A percentile compares a stretch with the other conserved stretches of the same genome.
Evolutionary conservation across 768 basidiomycete species (phyloP).

Genomic region (Boletus patriciae): DNA sequence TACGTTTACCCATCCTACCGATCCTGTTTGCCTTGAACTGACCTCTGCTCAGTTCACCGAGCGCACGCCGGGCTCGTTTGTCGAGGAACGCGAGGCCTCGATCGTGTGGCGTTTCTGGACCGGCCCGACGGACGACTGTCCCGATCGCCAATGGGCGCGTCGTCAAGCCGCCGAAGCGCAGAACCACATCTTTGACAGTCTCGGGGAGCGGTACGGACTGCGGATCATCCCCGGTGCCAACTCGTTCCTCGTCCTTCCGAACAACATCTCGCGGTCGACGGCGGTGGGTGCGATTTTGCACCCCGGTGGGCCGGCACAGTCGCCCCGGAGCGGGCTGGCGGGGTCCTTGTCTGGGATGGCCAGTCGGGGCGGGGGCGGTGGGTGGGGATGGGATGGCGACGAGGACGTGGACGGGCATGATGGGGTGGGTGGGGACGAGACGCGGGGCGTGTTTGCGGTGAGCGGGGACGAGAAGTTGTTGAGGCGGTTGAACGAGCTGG

Average conservation of each 20-base stretch:
- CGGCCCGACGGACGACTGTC: slow-evolving; percentile 42
- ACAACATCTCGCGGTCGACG: slow-evolving; percentile 79
- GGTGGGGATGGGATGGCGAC: not conserved
- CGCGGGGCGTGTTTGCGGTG: slow-evolving; percentile 62
- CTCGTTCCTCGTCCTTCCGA: slow-evolving; percentile 80
- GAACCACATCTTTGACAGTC: slow-evolving; percentile 88
- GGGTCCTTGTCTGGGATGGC: slow-evolving; percentile 36
- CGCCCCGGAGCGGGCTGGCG: slow-evolving; percentile 32
- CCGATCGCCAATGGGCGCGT: slow-evolving; percentile 78
- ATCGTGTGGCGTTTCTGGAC: slow-evolving; percentile 88
- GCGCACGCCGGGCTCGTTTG: slow-evolving; percentile 81
- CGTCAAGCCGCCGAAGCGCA: slow-evolving; percentile 89
- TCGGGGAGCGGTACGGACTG: slow-evolving; percentile 79
- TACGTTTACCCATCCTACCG: slow-evolving; percentile 39
- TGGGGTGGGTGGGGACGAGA: slow-evolving; percentile 38
- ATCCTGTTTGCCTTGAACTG: not conserved
- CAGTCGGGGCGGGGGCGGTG: slow-evolving; percentile 26
- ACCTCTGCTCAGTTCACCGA: slow-evolving; percentile 68
- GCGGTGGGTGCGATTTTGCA: slow-evolving; percentile 80
- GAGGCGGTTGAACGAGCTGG: slow-evolving; percentile 72
- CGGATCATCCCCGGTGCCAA: slow-evolving; percentile 81
- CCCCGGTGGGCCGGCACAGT: slow-evolving; percentile 52
- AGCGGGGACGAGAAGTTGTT: slow-evolving; percentile 56
- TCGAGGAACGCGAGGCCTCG: slow-evolving; percentile 81
- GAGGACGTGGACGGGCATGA: slow-evolving; percentile 16